phyloP scores from a whole-genome alignment of 2,329 filamentous ascomycete genomes.

The Colletotrichum musae region DNA sequence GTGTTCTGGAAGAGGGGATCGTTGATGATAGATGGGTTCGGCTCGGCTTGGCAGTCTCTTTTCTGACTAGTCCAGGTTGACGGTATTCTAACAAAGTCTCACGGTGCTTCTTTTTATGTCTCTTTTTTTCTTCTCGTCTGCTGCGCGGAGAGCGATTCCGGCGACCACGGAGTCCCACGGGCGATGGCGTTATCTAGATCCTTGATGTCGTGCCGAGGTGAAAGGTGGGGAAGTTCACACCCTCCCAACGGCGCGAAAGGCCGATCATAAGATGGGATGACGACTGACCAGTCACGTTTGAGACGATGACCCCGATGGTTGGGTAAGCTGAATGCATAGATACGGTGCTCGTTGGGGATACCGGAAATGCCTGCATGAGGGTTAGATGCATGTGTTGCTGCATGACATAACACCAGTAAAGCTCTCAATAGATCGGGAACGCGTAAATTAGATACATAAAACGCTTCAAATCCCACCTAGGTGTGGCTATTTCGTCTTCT shows the following conservation, averaged over 20 bases:
- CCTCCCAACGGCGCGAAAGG: not conserved
- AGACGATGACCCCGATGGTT: not conserved
- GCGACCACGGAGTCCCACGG: not conserved
- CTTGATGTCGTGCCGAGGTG: conserved; percentile 33
- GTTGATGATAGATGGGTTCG: not conserved
- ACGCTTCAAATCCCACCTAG: too few relatives aligned
- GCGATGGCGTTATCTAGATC: conserved; percentile 29
- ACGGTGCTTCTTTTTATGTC: not conserved
- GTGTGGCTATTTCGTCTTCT: conserved; percentile 5
- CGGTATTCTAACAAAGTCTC: too few relatives aligned
- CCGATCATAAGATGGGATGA: conserved; percentile 5
- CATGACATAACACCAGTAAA: too few relatives aligned
- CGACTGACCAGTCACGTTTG: conserved; percentile 5
- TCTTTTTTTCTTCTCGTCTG: rapidly evolving
- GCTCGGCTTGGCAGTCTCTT: not conserved
- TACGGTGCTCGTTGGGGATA: too few relatives aligned
- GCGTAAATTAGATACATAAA: not conserved
- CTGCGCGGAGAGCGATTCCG: not conserved
- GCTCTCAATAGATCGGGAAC: too few relatives aligned
- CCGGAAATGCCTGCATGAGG: too few relatives aligned
- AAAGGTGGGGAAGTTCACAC: conserved; percentile 18
- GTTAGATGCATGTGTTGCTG: too few relatives aligned
- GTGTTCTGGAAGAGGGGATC: too few relatives aligned
- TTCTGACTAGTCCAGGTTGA: not conserved
- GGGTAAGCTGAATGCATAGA: too few relatives aligned